phyloP scores from a whole-genome alignment of 441 rosid species.

The Erysimum pusillum region DNA sequence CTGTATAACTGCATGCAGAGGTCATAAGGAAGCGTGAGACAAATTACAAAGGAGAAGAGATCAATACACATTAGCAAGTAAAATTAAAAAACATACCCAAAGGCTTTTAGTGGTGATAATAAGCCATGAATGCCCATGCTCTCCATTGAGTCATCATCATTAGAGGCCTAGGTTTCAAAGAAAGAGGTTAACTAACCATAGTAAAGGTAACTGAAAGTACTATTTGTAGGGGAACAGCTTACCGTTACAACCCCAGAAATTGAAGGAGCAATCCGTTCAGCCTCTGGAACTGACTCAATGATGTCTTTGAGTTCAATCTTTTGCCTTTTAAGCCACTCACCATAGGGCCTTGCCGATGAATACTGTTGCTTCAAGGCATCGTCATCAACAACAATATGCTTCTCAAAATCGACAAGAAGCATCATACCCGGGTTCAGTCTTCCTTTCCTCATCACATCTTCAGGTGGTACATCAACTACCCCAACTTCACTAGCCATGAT shows the following conservation, averaged over 20 bases:
- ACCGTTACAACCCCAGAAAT: conserved; percentile 82
- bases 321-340: conserved; percentile 94
- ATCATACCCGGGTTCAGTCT: conserved; percentile 99
- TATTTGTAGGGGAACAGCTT: conserved; percentile 38
- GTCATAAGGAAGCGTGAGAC: conserved; percentile 31
- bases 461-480: conserved; percentile 94
- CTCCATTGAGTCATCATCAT: conserved; percentile 85
- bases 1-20: conserved; percentile 77
- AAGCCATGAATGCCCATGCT: conserved; percentile 95
- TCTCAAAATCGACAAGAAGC: conserved; percentile 99
- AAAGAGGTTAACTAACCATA: conserved; percentile 22
- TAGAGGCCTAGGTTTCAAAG: conserved; percentile 64
- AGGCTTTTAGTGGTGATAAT: conserved; percentile 93
- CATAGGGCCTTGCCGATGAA: conserved; percentile 91
- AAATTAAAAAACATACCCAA: conserved; percentile 72
- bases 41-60: conserved; percentile 28
- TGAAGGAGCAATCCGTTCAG: conserved; percentile 65
- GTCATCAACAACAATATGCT: conserved; percentile 95
- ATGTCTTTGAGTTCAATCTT: conserved; percentile 86
- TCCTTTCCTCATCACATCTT: conserved; percentile 96
- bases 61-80: background rate
- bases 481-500: conserved; percentile 99
- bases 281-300: conserved; percentile 73
- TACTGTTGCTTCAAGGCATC: conserved; percentile 97
- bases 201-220: background rate